Base-by-base conservation (phyloP, 257 asterid genomes). In the Ajuga chamaepitys region DNA sequence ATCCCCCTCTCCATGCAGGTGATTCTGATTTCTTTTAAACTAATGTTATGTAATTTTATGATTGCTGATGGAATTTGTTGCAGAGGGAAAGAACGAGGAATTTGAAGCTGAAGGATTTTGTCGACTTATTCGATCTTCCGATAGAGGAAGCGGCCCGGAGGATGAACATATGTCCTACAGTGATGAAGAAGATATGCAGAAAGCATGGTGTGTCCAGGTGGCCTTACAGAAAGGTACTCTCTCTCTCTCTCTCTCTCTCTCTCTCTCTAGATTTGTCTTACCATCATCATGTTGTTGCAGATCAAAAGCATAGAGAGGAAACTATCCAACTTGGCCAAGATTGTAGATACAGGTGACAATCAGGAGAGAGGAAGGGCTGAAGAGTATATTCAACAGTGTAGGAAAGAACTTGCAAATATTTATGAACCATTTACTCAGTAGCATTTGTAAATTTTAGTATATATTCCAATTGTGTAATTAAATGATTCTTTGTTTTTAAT, bases 31-130 rank as follows among this genome's bases (percentile, higher is more conserved):
- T 51, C 20, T 32, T 20, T 45, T 21, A 0, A 13, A 5, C 5
- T n/a, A 1, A 6, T 1, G 11, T 5, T 26, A 6, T 26, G 1
- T 3, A 3, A 26, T 20, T 26, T 26, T 58, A 9, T 47, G 40
- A 32, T 5, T 24, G 9, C 13, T 40, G 32, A 52, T 61, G 42
- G 4, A 5, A 28, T 28, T n/a, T n/a, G 5, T 28, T 79, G 52
- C 85, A 91, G 95, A 87, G 98, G 82, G 88, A 76, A 77, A 86
- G 98, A 83, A 88, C 95, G 0, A 81, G 84, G 5, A 82, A 78
- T 38, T 2, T 91, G 93, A 80, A 70, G 69, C n/a, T 88, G 63
- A 75, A 78, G 66, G 96, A 91, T 62, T 76, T 91, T n/a, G 46
- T 67, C 1, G 75, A 30, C 17, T 83, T 74, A 70, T 84, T 83